phyloP scores from a whole-genome alignment of 805 yeast species.

The Candida namnaoensis region DNA sequence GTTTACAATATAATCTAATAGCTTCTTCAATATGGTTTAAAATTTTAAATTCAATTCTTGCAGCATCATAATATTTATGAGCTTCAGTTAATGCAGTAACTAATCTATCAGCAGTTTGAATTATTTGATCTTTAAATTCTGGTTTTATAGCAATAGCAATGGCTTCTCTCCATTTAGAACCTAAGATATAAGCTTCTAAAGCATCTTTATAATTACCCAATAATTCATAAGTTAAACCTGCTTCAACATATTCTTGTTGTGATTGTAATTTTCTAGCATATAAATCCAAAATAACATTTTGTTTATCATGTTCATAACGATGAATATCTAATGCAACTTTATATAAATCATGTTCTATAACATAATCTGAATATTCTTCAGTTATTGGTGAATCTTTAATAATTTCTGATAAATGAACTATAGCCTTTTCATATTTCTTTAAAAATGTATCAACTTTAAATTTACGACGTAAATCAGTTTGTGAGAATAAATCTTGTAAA shows the following conservation, averaged over 20 bases:
- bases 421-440: conserved; percentile 59
- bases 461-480: conserved; percentile 54
- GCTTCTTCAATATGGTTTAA: conserved; percentile 56
- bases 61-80: conserved; percentile 74
- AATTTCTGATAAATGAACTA: conserved; percentile 50
- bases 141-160: conserved; percentile 44
- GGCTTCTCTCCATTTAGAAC: conserved; percentile 83
- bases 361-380: conserved; percentile 59
- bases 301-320: conserved; percentile 46
- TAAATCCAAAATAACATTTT: conserved; percentile 40
- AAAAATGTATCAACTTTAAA: conserved; percentile 77
- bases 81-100: conserved; percentile 54
- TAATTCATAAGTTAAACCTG: conserved; percentile 73
- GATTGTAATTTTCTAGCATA: conserved; percentile 59
- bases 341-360: conserved; percentile 62
- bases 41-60: conserved; percentile 59
- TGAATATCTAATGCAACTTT: conserved; percentile 57
- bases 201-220: conserved; percentile 52
- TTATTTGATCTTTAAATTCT: conserved; percentile 28
- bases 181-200: conserved; percentile 56
- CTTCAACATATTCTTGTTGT: conserved; percentile 54
- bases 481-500: conserved; percentile 67
- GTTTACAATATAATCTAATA: conserved; percentile 61
- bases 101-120: conserved; percentile 48
- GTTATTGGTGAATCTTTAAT: conserved; percentile 27